These are phyloP conservation scores for Pythium sp. DNA, from an alignment of 352 stramenopile species.

Conservation along the genomic window DNA sequence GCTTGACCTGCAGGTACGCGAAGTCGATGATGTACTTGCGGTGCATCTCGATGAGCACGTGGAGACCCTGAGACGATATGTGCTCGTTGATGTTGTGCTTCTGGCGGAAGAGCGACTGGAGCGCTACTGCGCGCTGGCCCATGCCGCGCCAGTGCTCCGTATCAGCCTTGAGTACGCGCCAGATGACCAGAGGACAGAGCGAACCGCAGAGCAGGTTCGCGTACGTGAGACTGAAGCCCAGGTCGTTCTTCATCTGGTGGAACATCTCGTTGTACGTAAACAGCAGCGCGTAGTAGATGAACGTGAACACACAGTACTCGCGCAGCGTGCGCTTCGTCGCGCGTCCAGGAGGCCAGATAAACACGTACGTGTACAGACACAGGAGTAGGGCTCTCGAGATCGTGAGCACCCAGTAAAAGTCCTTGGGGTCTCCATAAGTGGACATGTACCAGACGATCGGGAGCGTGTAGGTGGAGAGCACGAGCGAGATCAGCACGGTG, in stretches of 20 bases:
- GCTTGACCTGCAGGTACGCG: constrained; percentile 51
- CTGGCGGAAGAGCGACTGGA: constrained; percentile 30
- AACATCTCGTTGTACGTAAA: constrained; percentile 36
- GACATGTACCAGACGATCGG: constrained; percentile 15
- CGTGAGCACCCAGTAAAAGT: constrained; percentile 17
- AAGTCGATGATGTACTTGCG: constrained; percentile 77
- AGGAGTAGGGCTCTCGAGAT: constrained; percentile 19
- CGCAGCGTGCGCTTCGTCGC: constrained; percentile 4
- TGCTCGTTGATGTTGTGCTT: constrained; percentile 34
- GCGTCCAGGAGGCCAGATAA: not conserved
- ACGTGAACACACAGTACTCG: not conserved
- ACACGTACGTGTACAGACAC: constrained; percentile 31
- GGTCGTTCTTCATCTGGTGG: constrained; percentile 19
- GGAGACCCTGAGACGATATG: constrained; percentile 52
- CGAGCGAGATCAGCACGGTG: constrained; percentile 31
- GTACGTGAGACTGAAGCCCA: constrained; percentile 32
- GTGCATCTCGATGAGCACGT: constrained; percentile 71
- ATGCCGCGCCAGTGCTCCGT: constrained; percentile 53
- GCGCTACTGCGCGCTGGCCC: constrained; percentile 23
- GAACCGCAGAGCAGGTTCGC: constrained; percentile 25
- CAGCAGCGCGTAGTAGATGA: constrained; percentile 29
- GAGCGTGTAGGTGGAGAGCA: constrained; percentile 43
- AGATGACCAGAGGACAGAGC: constrained; percentile 34
- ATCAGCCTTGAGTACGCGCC: constrained; percentile 41
- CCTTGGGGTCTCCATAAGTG: not conserved